These are phyloP conservation scores for Ascoidea rubescens DNA, from an alignment of 805 yeast genomes.

Conservation along the genomic window DNA sequence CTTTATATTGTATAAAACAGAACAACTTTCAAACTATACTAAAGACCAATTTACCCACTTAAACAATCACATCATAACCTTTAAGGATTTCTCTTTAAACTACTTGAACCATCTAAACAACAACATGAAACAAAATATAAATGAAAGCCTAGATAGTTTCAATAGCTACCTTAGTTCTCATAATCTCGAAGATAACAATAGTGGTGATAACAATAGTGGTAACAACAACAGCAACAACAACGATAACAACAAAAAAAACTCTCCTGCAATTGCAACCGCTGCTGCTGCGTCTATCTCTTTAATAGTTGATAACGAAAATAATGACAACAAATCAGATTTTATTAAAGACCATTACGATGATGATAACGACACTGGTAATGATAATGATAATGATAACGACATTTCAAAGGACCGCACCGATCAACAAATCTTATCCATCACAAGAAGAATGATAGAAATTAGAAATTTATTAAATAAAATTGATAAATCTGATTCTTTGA, in stretches of 20 bases:
- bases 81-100: constrained; percentile 25
- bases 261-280: background rate
- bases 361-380: constrained; percentile 25
- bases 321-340: constrained; percentile 35
- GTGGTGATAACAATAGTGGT: constrained; percentile 15
- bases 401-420: constrained; percentile 44
- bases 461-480: constrained; percentile 64
- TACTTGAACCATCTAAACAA: constrained; percentile 20
- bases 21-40: constrained; percentile 67
- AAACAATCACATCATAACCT: constrained; percentile 46
- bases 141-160: constrained; percentile 17
- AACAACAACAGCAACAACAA: background rate
- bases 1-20: constrained; percentile 82
- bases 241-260: background rate
- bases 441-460: constrained; percentile 95
- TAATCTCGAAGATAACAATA: constrained; percentile 19
- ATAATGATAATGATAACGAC: constrained; percentile 37
- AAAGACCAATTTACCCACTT: constrained; percentile 49
- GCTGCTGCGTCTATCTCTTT: constrained; percentile 18
- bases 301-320: constrained; percentile 23
- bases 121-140: background rate
- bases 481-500: constrained; percentile 63
- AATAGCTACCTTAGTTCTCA: constrained; percentile 11
- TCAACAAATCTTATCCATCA: constrained; percentile 75
- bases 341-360: constrained; percentile 30